Conservation (phyloP, 345 rosid genomes). For the Ailanthus altissimus region DNA sequence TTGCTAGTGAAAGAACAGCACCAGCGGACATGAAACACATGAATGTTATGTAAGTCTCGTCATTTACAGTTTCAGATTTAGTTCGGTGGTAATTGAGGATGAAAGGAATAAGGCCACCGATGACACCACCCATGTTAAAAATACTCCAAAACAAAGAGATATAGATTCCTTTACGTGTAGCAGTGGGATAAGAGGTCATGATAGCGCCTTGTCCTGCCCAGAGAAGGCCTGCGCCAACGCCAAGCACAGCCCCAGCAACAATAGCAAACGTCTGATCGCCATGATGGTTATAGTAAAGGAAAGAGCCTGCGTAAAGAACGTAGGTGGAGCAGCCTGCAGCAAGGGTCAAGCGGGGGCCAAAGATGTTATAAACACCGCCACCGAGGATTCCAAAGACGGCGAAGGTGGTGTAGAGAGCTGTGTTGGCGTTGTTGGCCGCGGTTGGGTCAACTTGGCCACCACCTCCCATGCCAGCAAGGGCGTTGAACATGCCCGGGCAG, state of each 20-base stretch:
- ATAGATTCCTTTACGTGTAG: conserved; percentile 53
- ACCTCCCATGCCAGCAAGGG: conserved; percentile 70
- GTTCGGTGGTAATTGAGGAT: conserved; percentile 42
- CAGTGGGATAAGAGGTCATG: conserved; percentile 68
- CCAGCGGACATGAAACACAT: conserved; percentile 63
- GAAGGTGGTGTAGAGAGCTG: conserved; percentile 69
- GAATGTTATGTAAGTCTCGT: conserved; percentile 57
- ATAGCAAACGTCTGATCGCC: conserved; percentile 49
- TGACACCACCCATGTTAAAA: conserved; percentile 70
- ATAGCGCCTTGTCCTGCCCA: conserved; percentile 76
- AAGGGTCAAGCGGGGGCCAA: conserved; percentile 61
- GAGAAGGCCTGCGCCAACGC: conserved; percentile 65
- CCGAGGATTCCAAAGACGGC: conserved; percentile 62
- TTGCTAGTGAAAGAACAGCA: conserved; percentile 41
- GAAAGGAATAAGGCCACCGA: conserved; percentile 71
- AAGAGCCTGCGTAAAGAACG: conserved; percentile 58
- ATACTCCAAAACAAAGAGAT: conserved; percentile 64
- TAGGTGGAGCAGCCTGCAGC: conserved; percentile 61
- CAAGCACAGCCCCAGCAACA: conserved; percentile 54
- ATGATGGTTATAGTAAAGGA: conserved; percentile 63
- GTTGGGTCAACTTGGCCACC: conserved; percentile 62
- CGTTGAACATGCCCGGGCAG: conserved; percentile 78
- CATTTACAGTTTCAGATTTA: conserved; percentile 47
- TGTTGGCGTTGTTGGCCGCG: conserved; percentile 61
- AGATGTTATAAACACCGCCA: conserved; percentile 65